Conservation (phyloP, 202 grass and related monocot species). For the Panicum virgatum region DNA sequence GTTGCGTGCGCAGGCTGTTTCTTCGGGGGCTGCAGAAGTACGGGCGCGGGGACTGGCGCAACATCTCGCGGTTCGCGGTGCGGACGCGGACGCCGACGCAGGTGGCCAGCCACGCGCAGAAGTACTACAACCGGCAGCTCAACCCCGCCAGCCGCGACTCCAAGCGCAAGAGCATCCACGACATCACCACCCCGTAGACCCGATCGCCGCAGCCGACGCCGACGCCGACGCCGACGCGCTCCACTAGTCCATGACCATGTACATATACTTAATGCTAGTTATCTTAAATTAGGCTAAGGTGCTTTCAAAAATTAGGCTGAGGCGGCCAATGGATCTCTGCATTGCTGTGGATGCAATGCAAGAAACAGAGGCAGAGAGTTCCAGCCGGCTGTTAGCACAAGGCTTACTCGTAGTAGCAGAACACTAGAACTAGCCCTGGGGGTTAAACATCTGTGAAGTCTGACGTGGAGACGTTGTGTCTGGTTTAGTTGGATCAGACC, state of each 20-base stretch:
- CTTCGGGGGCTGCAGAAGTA: constrained; percentile 81
- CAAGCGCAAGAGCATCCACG: constrained; percentile 99
- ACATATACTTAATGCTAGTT: constrained; percentile 32
- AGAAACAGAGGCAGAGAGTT: constrained; percentile 3
- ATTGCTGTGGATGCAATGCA: not conserved
- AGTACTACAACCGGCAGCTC: constrained; percentile 86
- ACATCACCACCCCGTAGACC: constrained; percentile 73
- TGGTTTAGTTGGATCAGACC: not conserved
- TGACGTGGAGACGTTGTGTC: constrained; percentile 31
- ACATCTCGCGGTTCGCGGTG: constrained; percentile 91
- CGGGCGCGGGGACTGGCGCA: constrained; percentile 93
- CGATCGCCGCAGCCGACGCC: not conserved
- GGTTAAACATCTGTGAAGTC: not conserved
- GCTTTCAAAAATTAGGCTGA: not conserved
- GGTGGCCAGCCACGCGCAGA: constrained; percentile 97
- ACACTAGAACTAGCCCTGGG: no score
- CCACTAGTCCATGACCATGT: constrained; percentile 17
- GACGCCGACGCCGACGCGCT: constrained; percentile 19
- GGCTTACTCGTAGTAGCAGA: not conserved
- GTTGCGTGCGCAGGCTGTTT: constrained; percentile 54
- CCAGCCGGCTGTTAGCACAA: constrained; percentile 9
- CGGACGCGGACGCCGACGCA: constrained; percentile 90
- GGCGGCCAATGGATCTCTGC: not conserved
- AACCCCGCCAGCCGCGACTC: constrained; percentile 55
- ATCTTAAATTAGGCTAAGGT: not conserved